Base-by-base conservation (phyloP, 1,284 basidiomycete genomes). In the Wallemia ichthyophaga region DNA sequence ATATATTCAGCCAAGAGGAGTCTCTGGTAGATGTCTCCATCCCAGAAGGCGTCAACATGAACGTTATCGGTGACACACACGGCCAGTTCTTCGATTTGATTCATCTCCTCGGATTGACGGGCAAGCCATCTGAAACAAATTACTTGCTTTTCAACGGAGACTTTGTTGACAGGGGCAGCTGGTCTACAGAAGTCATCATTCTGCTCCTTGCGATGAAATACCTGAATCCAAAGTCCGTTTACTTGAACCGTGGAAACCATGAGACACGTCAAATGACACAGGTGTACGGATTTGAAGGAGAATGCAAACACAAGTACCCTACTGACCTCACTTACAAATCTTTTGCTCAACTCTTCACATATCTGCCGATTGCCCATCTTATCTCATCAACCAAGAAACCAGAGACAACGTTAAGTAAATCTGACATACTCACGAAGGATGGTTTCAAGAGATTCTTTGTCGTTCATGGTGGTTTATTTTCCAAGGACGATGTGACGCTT, bases 101-200 rank as follows among this genome's bases (percentile, higher is more conserved):
- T 60, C 82, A 96, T 73, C 73, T 98, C 17, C 79, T 86, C 64
- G 79, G 79, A 3, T 74, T 94, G 64, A 95, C 92, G 0, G 87
- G 85, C 24, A 75, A 79, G 59, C 89, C 89, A 17, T 80, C 74
- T 60, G 78, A 83, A 60, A 80, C 77, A 27, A 88, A 92, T 65
- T 82, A 81, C 65, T 71, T 94, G 57, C 73, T 92, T 48, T 92
- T 62, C 24, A 62, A 62, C 59, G 65, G 87, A 19, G 89, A 95
- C 73, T 81, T 94, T 61, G 94, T 98, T 48, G 94, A 99, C 70
- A 81, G 94, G 62, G 94, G 92, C 17, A 89, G 85, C 28, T 95
- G 91, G 91, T 87, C 85, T 11, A 83, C 95, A 61, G 94, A 99
- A 71, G 91, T 96, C 60, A 89, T 94, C 98, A 71, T 89, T 96